Evolutionary conservation across 306 rosid species (phyloP).

Genomic region (Rosa chinensis): DNA sequence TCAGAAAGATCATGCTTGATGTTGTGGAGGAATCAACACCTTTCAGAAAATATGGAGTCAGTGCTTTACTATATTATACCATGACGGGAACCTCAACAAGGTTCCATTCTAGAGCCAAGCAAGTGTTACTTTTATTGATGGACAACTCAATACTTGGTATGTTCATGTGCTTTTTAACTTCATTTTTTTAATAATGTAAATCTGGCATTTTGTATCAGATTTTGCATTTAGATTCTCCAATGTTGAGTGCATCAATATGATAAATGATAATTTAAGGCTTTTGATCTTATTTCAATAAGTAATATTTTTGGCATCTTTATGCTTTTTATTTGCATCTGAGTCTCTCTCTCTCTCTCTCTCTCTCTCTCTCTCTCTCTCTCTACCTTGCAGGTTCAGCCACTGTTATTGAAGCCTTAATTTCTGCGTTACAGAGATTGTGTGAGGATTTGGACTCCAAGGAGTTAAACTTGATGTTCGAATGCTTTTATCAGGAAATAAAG

Average conservation of each 20-base stretch:
- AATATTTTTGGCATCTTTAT: conserved; percentile 13
- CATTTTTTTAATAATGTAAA: not conserved
- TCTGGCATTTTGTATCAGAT: not conserved
- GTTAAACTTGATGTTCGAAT: conserved; percentile 60
- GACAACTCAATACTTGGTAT: conserved; percentile 37
- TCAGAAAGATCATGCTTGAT: conserved; percentile 48
- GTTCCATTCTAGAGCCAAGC: conserved; percentile 85
- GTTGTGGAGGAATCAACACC: conserved; percentile 61
- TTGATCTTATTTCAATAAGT: not conserved
- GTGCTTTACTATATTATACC: conserved; percentile 58
- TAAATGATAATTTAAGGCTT: not conserved
- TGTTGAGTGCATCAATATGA: not conserved
- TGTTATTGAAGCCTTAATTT: conserved; percentile 52
- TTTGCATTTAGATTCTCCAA: conserved; percentile 1
- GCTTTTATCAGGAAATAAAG: conserved; percentile 50
- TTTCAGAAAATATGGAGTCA: conserved; percentile 53
- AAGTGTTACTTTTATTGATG: conserved; percentile 59
- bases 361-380: conserved; percentile 12
- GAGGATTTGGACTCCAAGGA: conserved; percentile 63
- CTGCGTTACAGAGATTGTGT: conserved; percentile 55
- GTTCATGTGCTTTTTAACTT: not conserved
- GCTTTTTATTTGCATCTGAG: conserved; percentile 16
- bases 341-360: conserved; percentile 21
- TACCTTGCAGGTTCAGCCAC: conserved; percentile 49
- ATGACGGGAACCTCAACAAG: conserved; percentile 74